A percentile compares a stretch with the other conserved stretches of the same genome.
These are phyloP conservation scores for Suillus paluster DNA, from an alignment of 768 basidiomycete species.

Conservation along the genomic window DNA sequence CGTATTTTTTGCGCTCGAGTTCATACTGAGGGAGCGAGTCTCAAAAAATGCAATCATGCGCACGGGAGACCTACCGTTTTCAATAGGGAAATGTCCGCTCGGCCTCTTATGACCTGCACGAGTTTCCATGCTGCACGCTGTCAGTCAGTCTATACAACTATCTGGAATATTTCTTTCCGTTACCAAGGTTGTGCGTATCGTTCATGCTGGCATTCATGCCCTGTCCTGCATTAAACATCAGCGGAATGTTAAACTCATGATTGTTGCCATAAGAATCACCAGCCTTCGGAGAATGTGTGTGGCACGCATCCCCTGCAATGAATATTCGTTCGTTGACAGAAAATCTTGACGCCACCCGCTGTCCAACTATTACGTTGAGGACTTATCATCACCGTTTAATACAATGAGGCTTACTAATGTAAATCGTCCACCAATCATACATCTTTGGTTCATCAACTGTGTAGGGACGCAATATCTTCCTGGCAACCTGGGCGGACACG, in stretches of 20 bases:
- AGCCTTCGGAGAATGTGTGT: constrained; percentile 69
- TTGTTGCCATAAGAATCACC: constrained; percentile 37
- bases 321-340: constrained; percentile 65
- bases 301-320: constrained; percentile 78
- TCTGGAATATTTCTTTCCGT: background rate
- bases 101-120: constrained; percentile 47
- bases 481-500: constrained; percentile 47
- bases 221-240: constrained; percentile 50
- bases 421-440: constrained; percentile 76
- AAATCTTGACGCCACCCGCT: constrained; percentile 69
- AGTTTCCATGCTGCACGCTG: constrained; percentile 48
- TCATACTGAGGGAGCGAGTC: constrained; percentile 55
- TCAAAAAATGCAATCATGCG: background rate
- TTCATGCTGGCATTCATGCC: constrained; percentile 82
- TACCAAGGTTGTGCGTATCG: constrained; percentile 74
- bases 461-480: constrained; percentile 61
- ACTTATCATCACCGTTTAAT: background rate
- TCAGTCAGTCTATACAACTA: background rate
- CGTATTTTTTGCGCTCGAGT: constrained; percentile 66
- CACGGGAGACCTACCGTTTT: constrained; percentile 38
- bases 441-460: constrained; percentile 47
- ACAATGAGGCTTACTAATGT: constrained; percentile 53
- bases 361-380: constrained; percentile 54
- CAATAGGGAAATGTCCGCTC: constrained; percentile 41
- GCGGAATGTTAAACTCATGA: background rate